Percentiles rank a stretch among this genome's conserved stretches.
phyloP scores from a whole-genome alignment of 2,329 filamentous ascomycete genomes.

The Apiospora saccharicola region DNA sequence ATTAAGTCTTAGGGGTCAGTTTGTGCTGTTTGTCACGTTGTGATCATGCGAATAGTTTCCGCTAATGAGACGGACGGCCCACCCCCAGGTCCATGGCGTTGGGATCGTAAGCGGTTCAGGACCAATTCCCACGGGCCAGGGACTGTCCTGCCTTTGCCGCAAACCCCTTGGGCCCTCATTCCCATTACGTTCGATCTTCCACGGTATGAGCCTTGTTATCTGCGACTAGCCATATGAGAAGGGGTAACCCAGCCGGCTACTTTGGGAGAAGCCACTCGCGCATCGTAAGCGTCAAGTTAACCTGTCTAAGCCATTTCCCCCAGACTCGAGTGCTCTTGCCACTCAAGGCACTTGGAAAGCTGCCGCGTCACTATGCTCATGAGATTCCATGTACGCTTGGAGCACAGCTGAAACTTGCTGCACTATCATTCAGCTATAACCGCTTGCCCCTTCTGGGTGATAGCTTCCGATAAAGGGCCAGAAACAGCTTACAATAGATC shows the following conservation, averaged over 20 bases:
- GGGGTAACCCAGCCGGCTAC: not conserved
- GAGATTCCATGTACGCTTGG: not conserved
- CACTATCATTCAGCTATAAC: conserved; percentile 4
- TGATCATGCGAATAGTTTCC: not conserved
- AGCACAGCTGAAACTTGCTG: not conserved
- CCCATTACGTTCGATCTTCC: not conserved
- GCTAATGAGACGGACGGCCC: not conserved
- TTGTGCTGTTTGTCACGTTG: not conserved
- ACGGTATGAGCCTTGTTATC: not conserved
- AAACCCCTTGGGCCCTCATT: not conserved
- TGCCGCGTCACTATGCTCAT: not conserved
- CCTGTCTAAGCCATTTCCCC: not conserved
- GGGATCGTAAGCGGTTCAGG: not conserved
- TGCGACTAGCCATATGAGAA: not conserved
- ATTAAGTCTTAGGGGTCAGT: not conserved
- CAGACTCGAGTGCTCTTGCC: not conserved
- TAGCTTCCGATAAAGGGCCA: not conserved
- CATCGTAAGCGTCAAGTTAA: not conserved
- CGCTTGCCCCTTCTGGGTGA: not conserved
- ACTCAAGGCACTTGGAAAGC: not conserved
- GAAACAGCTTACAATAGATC: not conserved
- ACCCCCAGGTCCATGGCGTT: conserved; percentile 7
- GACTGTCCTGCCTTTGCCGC: not conserved
- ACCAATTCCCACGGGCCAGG: not conserved
- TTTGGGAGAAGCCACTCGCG: not conserved